Evolutionary conservation across 305 asterid genomes (phyloP).

Genomic region (Rubia tinctorum): DNA sequence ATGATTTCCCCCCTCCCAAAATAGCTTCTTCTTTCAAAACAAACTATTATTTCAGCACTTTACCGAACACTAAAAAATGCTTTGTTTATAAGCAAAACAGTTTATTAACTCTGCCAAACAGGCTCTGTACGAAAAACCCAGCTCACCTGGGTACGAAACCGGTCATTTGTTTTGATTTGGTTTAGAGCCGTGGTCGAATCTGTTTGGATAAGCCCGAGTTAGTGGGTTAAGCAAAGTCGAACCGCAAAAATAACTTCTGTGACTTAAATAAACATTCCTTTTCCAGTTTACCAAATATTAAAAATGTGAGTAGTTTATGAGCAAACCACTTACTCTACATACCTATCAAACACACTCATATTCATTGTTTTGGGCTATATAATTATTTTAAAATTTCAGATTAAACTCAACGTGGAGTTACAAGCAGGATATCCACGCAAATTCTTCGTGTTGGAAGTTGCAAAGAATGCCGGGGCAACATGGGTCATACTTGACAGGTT

Average conservation of each 20-base stretch:
- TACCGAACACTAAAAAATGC: no score
- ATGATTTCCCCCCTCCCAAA: no score
- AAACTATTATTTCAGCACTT: no score
- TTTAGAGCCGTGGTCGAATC: background rate
- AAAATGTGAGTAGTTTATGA: no score
- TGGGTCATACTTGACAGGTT: slow-evolving; percentile 72
- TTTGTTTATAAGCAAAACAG: no score
- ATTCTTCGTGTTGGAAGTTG: slow-evolving; percentile 42
- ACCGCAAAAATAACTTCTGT: background rate
- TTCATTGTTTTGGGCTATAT: background rate
- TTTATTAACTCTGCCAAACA: no score
- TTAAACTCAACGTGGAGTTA: slow-evolving; percentile 44
- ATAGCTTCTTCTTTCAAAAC: no score
- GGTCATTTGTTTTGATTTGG: background rate
- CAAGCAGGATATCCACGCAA: slow-evolving; percentile 52
- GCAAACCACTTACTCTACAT: no score
- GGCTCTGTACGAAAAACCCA: no score
- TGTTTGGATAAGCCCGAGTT: background rate
- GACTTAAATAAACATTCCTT: no score
- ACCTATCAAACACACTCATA: no score
- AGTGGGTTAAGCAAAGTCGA: background rate
- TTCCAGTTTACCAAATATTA: no score
- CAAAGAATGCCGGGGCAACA: slow-evolving; percentile 43
- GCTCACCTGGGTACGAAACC: background rate
- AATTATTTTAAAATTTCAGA: slow-evolving; percentile 27